Conservation (phyloP, 805 yeast genomes). For the Wickerhamiella allomyrinae region DNA sequence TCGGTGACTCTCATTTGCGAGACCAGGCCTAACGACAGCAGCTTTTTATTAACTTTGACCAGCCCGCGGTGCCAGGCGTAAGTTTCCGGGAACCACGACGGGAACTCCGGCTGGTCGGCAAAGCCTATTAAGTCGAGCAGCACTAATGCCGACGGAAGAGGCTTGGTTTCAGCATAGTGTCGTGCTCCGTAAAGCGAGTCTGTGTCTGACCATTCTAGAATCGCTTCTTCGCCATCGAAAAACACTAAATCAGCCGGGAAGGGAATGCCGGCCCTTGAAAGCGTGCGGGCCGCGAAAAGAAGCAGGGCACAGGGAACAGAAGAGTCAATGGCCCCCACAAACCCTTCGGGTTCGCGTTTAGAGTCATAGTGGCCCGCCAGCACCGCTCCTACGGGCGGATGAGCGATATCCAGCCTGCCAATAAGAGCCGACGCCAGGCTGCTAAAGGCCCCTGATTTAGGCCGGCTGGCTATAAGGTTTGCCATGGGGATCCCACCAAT, state of each 20-base stretch:
- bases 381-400: constrained; percentile 22
- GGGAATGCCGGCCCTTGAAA: constrained; percentile 15
- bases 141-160: constrained; percentile 32
- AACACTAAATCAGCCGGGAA: constrained; percentile 30
- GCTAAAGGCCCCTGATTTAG: not conserved
- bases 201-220: constrained; percentile 34
- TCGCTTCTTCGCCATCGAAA: constrained; percentile 51
- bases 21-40: constrained; percentile 11
- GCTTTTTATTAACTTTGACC: constrained; percentile 25
- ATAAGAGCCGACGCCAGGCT: not conserved
- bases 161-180: constrained; percentile 33
- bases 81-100: constrained; percentile 33
- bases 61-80: constrained; percentile 28
- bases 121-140: constrained; percentile 40
- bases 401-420: not conserved
- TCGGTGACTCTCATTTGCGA: not conserved
- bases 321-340: constrained; percentile 46
- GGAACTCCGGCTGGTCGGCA: constrained; percentile 20
- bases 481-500: constrained; percentile 24
- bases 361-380: constrained; percentile 47
- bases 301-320: constrained; percentile 44
- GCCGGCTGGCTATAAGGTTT: constrained; percentile 17
- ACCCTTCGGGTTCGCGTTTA: constrained; percentile 35
- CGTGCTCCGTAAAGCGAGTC: constrained; percentile 47
- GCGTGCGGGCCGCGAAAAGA: constrained; percentile 29